Percentiles rank a stretch among this genome's conserved stretches.
phyloP scores from a whole-genome alignment of 352 stramenopile species.

The Thraustotheca clavata region DNA sequence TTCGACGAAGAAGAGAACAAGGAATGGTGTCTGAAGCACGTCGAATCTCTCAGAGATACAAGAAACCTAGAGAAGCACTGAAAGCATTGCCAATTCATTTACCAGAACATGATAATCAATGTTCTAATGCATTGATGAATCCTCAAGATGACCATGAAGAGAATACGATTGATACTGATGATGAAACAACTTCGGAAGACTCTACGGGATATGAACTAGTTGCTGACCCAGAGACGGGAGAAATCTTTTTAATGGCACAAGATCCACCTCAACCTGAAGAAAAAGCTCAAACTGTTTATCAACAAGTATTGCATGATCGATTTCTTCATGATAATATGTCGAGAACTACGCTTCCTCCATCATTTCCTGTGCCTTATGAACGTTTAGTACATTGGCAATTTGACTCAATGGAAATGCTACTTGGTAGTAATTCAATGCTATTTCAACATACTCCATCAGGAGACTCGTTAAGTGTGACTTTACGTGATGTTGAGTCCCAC shows the following conservation, averaged over 20 bases:
- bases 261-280: background rate
- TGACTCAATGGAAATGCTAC: conserved; percentile 17
- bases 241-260: conserved; percentile 9
- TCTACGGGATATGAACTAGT: background rate
- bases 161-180: background rate
- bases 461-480: background rate
- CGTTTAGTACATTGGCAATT: conserved; percentile 20
- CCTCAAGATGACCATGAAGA: background rate
- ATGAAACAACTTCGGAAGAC: background rate
- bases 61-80: background rate
- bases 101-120: background rate
- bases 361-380: background rate
- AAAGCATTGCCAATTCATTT: background rate
- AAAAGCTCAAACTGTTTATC: background rate
- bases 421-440: conserved; percentile 18
- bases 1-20: background rate
- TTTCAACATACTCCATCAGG: conserved; percentile 10
- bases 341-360: background rate
- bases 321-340: conserved; percentile 18
- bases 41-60: conserved; percentile 13
- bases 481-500: background rate
- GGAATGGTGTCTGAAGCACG: conserved; percentile 2
- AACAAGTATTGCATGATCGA: conserved; percentile 16
- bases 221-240: conserved; percentile 13
- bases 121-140: background rate